phyloP scores from a whole-genome alignment of 805 yeast genomes.

The Kazachstania psychrophila region DNA sequence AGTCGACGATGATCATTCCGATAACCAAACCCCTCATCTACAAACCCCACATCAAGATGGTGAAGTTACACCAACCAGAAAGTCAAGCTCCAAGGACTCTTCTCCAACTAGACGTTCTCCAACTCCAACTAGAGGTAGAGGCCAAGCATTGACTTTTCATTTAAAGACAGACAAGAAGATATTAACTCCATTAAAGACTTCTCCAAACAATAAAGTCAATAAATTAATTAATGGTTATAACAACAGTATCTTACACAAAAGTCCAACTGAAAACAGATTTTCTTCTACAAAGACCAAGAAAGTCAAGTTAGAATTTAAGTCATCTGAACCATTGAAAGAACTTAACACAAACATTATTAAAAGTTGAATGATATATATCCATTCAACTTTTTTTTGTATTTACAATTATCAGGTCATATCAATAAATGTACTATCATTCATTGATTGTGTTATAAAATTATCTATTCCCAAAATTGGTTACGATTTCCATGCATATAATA shows the following conservation, averaged over 20 bases:
- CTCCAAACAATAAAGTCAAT: conserved; percentile 29
- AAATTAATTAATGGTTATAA: conserved; percentile 23
- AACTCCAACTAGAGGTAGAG: conserved; percentile 14
- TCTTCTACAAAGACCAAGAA: conserved; percentile 5
- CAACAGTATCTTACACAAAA: conserved; percentile 2
- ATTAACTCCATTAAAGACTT: conserved; percentile 24
- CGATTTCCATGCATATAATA: too few relatives aligned
- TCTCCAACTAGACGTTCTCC: conserved; percentile 7
- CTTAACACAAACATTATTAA: conserved; percentile 13
- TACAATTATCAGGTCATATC: not conserved
- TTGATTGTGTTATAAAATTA: too few relatives aligned
- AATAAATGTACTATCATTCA: too few relatives aligned
- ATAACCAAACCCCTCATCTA: conserved; percentile 2
- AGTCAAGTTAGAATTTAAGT: conserved; percentile 11
- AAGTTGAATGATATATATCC: not conserved
- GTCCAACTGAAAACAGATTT: conserved; percentile 5
- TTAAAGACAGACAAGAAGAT: conserved; percentile 24
- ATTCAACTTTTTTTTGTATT: not conserved
- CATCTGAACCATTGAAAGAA: conserved; percentile 17
- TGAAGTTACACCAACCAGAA: conserved; percentile 14
- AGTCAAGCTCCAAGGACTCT: not conserved
- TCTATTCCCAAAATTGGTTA: too few relatives aligned
- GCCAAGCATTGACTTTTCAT: conserved; percentile 30
- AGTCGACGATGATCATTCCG: not conserved
- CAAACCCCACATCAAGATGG: conserved; percentile 5